Conservation (phyloP, 2,329 filamentous ascomycete genomes). For the Endothia cerciana region DNA sequence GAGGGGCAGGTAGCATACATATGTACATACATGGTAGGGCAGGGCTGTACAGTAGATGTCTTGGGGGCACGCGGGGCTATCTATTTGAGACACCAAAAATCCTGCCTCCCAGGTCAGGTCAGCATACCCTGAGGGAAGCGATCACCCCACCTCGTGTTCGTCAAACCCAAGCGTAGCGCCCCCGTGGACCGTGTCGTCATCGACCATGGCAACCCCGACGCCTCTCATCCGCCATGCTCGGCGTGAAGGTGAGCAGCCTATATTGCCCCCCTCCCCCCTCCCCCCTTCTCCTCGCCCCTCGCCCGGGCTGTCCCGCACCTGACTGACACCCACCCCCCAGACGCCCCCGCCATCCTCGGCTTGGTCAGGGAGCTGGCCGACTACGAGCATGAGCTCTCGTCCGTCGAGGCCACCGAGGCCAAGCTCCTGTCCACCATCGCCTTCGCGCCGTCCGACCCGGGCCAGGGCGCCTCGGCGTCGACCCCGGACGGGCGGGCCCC, state of each 20-base stretch:
- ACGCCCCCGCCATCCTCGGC: constrained; percentile 78
- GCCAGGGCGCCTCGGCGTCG: constrained; percentile 43
- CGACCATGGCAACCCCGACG: constrained; percentile 38
- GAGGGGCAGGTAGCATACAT: no score
- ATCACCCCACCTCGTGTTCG: not conserved
- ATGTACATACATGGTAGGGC: no score
- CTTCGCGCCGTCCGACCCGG: constrained; percentile 60
- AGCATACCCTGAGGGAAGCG: not conserved
- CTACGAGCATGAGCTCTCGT: constrained; percentile 78
- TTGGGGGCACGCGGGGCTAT: no score
- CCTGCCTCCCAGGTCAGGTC: no score
- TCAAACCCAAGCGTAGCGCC: no score
- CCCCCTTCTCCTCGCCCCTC: not conserved
- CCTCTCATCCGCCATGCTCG: constrained; percentile 60
- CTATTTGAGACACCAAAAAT: no score
- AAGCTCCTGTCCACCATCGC: constrained; percentile 76
- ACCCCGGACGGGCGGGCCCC: constrained; percentile 33
- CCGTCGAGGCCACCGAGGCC: constrained; percentile 78
- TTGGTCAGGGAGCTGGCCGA: constrained; percentile 85
- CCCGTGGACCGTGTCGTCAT: no score
- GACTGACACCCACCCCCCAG: no score
- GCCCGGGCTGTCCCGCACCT: no score
- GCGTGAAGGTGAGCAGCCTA: constrained; percentile 54
- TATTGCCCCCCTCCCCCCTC: not conserved
- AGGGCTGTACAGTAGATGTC: no score